These are phyloP conservation scores for Microglena sp. DNA, from an alignment of 139 green algal genomes.

Conservation along the genomic window DNA sequence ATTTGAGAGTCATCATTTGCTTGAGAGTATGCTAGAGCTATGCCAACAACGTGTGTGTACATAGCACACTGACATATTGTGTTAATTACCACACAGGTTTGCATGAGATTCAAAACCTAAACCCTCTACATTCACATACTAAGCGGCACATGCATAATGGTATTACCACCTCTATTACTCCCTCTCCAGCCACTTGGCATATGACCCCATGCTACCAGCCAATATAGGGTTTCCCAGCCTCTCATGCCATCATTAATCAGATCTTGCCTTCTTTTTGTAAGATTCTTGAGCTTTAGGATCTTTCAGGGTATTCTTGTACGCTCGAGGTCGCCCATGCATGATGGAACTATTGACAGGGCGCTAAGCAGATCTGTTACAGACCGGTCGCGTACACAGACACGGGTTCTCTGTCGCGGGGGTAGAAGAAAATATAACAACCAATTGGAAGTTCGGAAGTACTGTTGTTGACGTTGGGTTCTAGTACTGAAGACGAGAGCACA, in stretches of 20 bases:
- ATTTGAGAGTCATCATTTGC: no score
- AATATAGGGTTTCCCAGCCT: background rate
- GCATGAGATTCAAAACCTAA: background rate
- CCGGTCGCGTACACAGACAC: background rate
- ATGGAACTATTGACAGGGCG: background rate
- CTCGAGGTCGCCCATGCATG: slow-evolving; percentile 55
- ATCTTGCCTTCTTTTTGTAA: slow-evolving; percentile 39
- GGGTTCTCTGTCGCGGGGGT: background rate
- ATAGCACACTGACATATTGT: no score
- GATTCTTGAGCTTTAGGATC: slow-evolving; percentile 45
- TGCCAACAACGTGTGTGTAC: no score
- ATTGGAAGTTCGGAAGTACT: background rate
- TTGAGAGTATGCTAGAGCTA: no score
- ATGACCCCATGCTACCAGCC: no score
- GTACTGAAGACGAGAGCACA: background rate
- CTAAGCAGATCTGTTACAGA: background rate
- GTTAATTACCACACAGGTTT: no score
- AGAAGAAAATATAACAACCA: background rate
- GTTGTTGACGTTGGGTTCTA: background rate
- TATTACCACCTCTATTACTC: background rate
- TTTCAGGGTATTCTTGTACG: slow-evolving; percentile 36
- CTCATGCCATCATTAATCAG: background rate
- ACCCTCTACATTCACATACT: background rate
- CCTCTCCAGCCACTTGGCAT: no score
- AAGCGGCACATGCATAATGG: background rate